These are phyloP conservation scores for Pythium dissotocum DNA, from an alignment of 352 stramenopile genomes.

Conservation along the genomic window DNA sequence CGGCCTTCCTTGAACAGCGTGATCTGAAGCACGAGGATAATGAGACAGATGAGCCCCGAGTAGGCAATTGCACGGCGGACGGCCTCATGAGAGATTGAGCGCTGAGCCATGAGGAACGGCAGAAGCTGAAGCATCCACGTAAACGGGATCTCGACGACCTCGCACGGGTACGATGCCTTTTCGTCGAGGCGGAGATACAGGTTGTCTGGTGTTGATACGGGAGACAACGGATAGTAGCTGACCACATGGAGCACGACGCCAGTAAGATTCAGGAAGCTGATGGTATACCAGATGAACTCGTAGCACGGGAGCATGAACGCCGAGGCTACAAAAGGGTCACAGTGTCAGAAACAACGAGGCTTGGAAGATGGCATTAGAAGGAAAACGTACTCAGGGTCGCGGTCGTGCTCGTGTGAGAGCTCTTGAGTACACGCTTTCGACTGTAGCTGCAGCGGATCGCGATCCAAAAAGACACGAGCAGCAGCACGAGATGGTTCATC, in stretches of 20 bases:
- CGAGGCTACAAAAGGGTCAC: slow-evolving; percentile 41
- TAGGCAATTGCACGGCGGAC: slow-evolving; percentile 73
- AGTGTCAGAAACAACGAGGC: not conserved
- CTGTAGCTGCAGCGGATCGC: slow-evolving; percentile 77
- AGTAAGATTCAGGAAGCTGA: slow-evolving; percentile 50
- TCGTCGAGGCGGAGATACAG: slow-evolving; percentile 18
- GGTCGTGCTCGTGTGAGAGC: slow-evolving; percentile 55
- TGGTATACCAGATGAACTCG: slow-evolving; percentile 84
- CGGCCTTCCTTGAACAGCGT: slow-evolving; percentile 54
- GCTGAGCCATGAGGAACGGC: slow-evolving; percentile 86
- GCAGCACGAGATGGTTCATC: slow-evolving; percentile 71
- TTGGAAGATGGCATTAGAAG: not conserved
- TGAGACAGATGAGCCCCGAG: slow-evolving; percentile 52
- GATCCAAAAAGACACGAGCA: slow-evolving; percentile 69
- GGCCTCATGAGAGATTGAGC: slow-evolving; percentile 74
- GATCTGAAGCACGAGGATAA: slow-evolving; percentile 64
- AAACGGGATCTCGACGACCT: slow-evolving; percentile 51
- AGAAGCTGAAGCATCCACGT: slow-evolving; percentile 79
- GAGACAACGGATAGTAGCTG: slow-evolving; percentile 47
- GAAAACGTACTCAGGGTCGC: slow-evolving; percentile 71
- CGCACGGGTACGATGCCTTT: slow-evolving; percentile 51
- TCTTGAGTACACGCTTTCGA: slow-evolving; percentile 67
- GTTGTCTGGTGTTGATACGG: not conserved
- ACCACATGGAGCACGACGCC: slow-evolving; percentile 53
- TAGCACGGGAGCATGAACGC: slow-evolving; percentile 90